Percentiles rank a stretch among this genome's conserved stretches.
phyloP scores from a whole-genome alignment of 2,329 filamentous ascomycete species.

The Sclerotinia sclerotiorum region DNA sequence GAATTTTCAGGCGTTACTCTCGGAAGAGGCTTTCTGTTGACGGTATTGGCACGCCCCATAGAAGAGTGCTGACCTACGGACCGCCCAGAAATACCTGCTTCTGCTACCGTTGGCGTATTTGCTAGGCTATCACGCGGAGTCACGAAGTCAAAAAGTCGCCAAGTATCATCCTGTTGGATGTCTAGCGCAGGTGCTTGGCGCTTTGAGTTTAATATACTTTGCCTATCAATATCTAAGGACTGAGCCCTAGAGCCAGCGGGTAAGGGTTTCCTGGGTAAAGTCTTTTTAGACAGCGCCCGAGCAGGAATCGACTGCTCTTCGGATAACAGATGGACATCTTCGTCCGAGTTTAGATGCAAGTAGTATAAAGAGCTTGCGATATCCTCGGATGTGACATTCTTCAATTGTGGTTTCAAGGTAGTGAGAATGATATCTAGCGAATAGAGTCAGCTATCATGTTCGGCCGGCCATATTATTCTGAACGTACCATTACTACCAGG shows the following conservation, averaged over 20 bases:
- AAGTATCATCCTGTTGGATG: constrained; percentile 12
- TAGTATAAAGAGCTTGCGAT: constrained; percentile 89
- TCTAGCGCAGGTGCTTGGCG: constrained; percentile 16
- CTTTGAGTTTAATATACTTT: constrained; percentile 10
- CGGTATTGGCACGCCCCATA: constrained; percentile 20
- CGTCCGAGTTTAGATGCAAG: constrained; percentile 71
- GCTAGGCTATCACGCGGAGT: constrained; percentile 9
- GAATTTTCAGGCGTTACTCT: constrained; percentile 23
- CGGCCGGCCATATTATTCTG: neutral
- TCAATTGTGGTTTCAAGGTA: constrained; percentile 81
- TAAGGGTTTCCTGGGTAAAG: constrained; percentile 40
- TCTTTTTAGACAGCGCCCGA: constrained; percentile 27
- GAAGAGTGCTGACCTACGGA: constrained; percentile 24
- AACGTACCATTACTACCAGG: constrained; percentile 80
- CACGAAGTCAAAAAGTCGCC: neutral
- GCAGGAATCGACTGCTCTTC: constrained; percentile 29
- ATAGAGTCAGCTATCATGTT: constrained; percentile 7
- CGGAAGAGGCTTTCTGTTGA: constrained; percentile 29
- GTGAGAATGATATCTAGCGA: constrained; percentile 56
- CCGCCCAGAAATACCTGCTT: constrained; percentile 31
- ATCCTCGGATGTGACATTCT: constrained; percentile 85
- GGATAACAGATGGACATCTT: constrained; percentile 50
- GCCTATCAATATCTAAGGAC: constrained; percentile 31
- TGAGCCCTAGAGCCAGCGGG: constrained; percentile 32
- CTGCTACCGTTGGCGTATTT: constrained; percentile 18